phyloP scores from a whole-genome alignment of 1,284 basidiomycete genomes.

The Leccinum angustisporum region DNA sequence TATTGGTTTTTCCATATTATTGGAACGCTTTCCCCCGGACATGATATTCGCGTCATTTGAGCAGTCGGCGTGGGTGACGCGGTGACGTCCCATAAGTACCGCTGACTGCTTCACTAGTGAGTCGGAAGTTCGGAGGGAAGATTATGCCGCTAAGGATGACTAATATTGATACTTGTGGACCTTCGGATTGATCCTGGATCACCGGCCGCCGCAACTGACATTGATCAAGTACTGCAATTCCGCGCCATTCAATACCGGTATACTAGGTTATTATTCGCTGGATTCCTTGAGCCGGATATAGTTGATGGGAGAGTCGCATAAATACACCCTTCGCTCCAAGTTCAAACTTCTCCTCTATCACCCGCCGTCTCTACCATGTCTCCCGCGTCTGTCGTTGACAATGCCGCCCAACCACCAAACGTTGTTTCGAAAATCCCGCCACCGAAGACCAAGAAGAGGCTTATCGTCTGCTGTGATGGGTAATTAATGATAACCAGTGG shows the following conservation, averaged over 20 bases:
- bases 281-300: neutral
- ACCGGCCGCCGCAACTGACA: neutral
- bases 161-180: neutral
- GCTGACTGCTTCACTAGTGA: neutral
- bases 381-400: conserved; percentile 1
- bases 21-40: neutral
- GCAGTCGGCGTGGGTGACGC: conserved; percentile 3
- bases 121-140: neutral
- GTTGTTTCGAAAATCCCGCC: neutral
- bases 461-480: conserved; percentile 74
- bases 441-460: conserved; percentile 40
- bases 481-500: conserved; percentile 29
- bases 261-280: neutral
- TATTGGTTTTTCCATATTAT: neutral
- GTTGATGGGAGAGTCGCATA: conserved; percentile 15
- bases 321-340: conserved; percentile 12
- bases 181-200: neutral
- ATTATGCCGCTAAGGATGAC: neutral
- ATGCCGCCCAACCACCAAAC: neutral
- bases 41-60: neutral
- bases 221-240: conserved; percentile 1
- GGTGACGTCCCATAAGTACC: neutral
- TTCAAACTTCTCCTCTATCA: neutral
- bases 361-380: conserved; percentile 15
- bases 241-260: neutral